Evolutionary conservation across 805 yeast species (phyloP).

Genomic region (Candida parachauliodes): DNA sequence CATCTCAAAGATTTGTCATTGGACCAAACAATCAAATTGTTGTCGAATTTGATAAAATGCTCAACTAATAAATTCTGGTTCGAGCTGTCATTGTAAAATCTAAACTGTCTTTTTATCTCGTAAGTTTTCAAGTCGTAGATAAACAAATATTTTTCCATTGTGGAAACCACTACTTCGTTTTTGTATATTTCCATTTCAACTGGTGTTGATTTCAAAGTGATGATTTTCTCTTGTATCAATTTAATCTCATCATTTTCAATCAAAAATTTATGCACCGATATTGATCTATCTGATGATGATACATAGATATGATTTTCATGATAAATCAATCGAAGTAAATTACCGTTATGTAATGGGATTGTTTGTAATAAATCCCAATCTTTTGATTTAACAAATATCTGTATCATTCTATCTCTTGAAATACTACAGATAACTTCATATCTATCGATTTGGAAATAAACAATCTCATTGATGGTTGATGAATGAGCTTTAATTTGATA

Average conservation of each 20-base stretch:
- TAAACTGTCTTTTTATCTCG: constrained; percentile 37
- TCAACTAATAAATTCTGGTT: constrained; percentile 46
- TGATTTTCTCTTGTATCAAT: constrained; percentile 40
- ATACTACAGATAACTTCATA: constrained; percentile 41
- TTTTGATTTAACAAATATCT: constrained; percentile 33
- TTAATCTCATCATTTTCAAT: constrained; percentile 15
- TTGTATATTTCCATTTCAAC: constrained; percentile 32
- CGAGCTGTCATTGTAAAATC: constrained; percentile 34
- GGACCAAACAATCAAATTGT: constrained; percentile 39
- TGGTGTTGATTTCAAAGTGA: constrained; percentile 52
- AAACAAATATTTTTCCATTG: constrained; percentile 47
- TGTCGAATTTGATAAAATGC: constrained; percentile 30
- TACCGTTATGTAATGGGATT: constrained; percentile 55
- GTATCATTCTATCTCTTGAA: constrained; percentile 63
- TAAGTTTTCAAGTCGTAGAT: constrained; percentile 33
- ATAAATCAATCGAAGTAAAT: constrained; percentile 37
- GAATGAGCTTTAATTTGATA: constrained; percentile 47
- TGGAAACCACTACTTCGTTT: constrained; percentile 46
- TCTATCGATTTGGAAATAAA: constrained; percentile 25
- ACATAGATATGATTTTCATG: constrained; percentile 37
- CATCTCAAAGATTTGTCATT: constrained; percentile 57
- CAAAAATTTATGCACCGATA: constrained; percentile 48
- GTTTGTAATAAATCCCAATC: constrained; percentile 59
- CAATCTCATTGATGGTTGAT: constrained; percentile 46
- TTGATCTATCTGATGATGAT: constrained; percentile 59